Percentiles rank a stretch among this genome's conserved stretches.
These are phyloP conservation scores for Calvatia gigantea DNA, from an alignment of 768 basidiomycete species.

Conservation along the genomic window DNA sequence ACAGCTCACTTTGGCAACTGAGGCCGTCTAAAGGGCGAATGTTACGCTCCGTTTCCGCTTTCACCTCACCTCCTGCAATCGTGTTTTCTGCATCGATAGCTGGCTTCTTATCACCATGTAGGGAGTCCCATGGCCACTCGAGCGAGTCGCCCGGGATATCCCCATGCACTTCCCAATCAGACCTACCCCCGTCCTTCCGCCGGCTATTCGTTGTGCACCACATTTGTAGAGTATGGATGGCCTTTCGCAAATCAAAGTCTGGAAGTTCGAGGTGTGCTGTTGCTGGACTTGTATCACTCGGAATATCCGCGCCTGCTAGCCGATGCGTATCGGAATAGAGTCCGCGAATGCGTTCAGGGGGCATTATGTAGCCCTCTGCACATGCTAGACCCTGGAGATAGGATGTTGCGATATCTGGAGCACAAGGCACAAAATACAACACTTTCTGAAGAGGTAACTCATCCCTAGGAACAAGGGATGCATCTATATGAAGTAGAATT, in stretches of 20 bases:
- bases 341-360: slow-evolving; percentile 36
- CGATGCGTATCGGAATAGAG: slow-evolving; percentile 30
- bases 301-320: slow-evolving; percentile 5
- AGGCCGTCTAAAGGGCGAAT: not conserved
- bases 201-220: slow-evolving; percentile 8
- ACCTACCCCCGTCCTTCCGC: not conserved
- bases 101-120: not conserved
- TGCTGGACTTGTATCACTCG: slow-evolving; percentile 3
- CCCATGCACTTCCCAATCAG: not conserved
- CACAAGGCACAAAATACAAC: slow-evolving; percentile 62
- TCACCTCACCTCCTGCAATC: not conserved
- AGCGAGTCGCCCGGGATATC: not conserved
- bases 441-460: slow-evolving; percentile 78
- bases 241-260: slow-evolving; percentile 13
- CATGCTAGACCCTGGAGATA: slow-evolving; percentile 67
- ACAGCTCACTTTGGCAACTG: slow-evolving; percentile 18
- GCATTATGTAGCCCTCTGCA: slow-evolving; percentile 48
- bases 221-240: slow-evolving; percentile 15
- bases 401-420: slow-evolving; percentile 48
- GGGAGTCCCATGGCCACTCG: slow-evolving; percentile 6
- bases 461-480: slow-evolving; percentile 61
- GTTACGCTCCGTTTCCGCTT: not conserved
- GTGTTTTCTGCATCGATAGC: not conserved
- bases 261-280: slow-evolving; percentile 10
- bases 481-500: slow-evolving; percentile 44